Conservation (phyloP, 306 rosid species). For the Trichosanthes truncata region DNA sequence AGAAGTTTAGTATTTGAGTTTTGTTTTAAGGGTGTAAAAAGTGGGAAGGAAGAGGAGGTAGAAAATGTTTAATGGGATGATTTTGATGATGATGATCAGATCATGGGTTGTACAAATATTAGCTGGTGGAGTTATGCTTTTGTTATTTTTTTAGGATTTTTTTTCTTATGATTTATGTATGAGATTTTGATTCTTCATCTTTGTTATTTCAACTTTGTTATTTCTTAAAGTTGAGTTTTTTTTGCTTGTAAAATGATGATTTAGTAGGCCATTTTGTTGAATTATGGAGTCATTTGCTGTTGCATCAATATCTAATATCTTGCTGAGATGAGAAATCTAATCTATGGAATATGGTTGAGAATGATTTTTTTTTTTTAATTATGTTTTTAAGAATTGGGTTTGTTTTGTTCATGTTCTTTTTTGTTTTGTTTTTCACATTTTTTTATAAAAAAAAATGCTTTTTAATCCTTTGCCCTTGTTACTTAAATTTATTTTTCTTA, state of each 20-base stretch:
- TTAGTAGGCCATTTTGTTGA: background rate
- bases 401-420: background rate
- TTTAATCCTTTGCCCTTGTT: too few relatives aligned
- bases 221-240: background rate
- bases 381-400: background rate
- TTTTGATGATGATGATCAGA: background rate
- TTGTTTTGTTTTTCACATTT: too few relatives aligned
- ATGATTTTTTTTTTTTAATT: background rate
- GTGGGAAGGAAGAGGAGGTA: constrained; percentile 11
- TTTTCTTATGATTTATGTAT: constrained; percentile 18
- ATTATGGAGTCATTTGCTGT: background rate
- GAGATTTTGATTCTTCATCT: constrained; percentile 20
- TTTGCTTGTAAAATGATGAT: background rate
- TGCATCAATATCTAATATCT: background rate
- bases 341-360: background rate
- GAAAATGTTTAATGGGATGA: constrained; percentile 10
- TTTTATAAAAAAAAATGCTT: too few relatives aligned
- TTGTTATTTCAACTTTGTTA: background rate
- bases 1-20: constrained; percentile 29
- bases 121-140: constrained; percentile 10
- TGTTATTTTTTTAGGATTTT: background rate
- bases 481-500: too few relatives aligned
- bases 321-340: background rate
- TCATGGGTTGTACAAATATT: constrained; percentile 40
- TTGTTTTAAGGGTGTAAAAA: constrained; percentile 30